These are phyloP conservation scores for Citrus sinensis DNA, from an alignment of 345 rosid species.

Conservation along the genomic window DNA sequence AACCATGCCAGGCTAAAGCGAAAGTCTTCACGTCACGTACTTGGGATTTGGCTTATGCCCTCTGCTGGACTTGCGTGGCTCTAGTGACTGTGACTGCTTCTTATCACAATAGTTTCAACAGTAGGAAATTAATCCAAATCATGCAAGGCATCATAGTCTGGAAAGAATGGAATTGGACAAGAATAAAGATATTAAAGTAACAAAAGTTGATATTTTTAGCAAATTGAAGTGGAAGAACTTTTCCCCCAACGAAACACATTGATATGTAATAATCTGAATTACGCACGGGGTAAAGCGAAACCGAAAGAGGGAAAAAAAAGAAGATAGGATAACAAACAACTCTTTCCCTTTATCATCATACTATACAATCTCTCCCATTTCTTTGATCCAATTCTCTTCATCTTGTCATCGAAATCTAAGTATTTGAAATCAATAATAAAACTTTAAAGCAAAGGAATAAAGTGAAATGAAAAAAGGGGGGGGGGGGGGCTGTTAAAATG, in stretches of 20 bases:
- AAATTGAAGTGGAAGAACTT: conserved; percentile 25
- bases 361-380: conserved; percentile 43
- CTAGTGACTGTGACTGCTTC: too few relatives aligned
- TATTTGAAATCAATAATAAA: conserved; percentile 11
- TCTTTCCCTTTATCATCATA: conserved; percentile 22
- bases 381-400: conserved; percentile 27
- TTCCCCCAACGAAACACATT: conserved; percentile 18
- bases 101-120: background rate
- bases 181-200: background rate
- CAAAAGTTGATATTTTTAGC: background rate
- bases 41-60: too few relatives aligned
- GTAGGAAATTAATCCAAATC: background rate
- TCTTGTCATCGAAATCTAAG: conserved; percentile 19
- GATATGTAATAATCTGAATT: conserved; percentile 18
- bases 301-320: conserved; percentile 18
- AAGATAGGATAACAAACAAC: conserved; percentile 10
- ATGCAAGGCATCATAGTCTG: background rate
- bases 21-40: too few relatives aligned
- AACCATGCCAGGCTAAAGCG: too few relatives aligned
- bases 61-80: too few relatives aligned
- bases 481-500: conserved; percentile 43
- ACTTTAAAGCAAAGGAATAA: conserved; percentile 34
- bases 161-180: background rate
- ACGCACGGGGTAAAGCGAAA: conserved; percentile 36
- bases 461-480: conserved; percentile 14